phyloP scores from a whole-genome alignment of 345 rosid genomes.

The Punica granatum region DNA sequence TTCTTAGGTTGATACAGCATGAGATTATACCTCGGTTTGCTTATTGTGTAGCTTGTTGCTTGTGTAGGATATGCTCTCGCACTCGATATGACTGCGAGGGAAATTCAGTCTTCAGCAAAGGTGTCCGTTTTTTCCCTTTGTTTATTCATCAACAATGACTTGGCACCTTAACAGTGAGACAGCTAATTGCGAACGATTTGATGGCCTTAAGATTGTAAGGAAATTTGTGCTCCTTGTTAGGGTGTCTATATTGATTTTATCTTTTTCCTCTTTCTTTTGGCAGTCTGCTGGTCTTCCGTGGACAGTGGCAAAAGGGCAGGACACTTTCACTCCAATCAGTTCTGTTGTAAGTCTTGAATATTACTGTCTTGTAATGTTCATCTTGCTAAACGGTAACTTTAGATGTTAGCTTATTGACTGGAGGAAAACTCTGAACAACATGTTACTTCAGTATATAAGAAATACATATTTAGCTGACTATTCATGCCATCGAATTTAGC shows the following conservation, averaged over 20 bases:
- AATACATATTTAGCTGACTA: background rate
- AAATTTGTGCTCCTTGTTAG: background rate
- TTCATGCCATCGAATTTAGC: background rate
- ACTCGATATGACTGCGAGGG: slow-evolving; percentile 91
- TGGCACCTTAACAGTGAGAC: background rate
- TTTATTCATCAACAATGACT: background rate
- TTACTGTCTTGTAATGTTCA: background rate
- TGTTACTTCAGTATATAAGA: background rate
- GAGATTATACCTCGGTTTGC: background rate
- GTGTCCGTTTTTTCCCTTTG: slow-evolving; percentile 20
- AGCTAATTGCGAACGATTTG: background rate
- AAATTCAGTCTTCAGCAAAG: slow-evolving; percentile 81
- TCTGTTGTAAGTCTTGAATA: slow-evolving; percentile 51
- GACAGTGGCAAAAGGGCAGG: slow-evolving; percentile 91
- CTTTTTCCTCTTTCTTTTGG: slow-evolving; percentile 11
- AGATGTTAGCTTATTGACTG: background rate
- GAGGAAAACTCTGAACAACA: background rate
- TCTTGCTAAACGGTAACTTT: background rate
- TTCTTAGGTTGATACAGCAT: background rate
- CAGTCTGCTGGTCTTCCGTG: slow-evolving; percentile 95
- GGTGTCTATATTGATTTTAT: background rate
- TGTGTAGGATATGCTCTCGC: slow-evolving; percentile 79
- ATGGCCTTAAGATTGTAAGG: too few species aligned
- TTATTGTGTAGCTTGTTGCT: background rate
- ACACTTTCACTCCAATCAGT: slow-evolving; percentile 89